These are phyloP conservation scores for Phyllosticta paracitricarpa DNA, from an alignment of 2,329 filamentous ascomycete genomes.

Conservation along the genomic window DNA sequence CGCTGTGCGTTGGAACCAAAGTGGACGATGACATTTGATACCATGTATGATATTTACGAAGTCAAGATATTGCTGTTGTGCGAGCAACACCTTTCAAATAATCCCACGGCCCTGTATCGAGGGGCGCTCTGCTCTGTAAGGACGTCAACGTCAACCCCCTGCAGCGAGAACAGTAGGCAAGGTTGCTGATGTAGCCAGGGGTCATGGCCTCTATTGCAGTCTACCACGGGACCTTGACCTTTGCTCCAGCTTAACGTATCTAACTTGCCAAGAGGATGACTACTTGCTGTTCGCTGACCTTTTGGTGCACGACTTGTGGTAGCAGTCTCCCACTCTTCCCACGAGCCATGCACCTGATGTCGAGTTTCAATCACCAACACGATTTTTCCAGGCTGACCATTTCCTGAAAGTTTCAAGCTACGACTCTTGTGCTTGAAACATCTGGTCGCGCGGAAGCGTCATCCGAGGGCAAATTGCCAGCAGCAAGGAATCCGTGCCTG, in stretches of 20 bases:
- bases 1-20: background rate
- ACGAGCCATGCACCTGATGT: too few species aligned
- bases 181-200: background rate
- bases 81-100: background rate
- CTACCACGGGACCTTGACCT: background rate
- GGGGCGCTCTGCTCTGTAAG: background rate
- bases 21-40: background rate
- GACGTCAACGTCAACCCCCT: background rate
- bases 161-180: background rate
- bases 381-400: background rate
- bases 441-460: background rate
- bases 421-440: background rate
- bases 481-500: background rate
- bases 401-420: background rate
- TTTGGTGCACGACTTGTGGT: too few species aligned
- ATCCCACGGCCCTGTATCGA: background rate
- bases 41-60: background rate
- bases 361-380: background rate
- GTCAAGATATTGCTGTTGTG: background rate
- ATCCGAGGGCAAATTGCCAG: background rate
- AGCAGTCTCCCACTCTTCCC: too few species aligned
- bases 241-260: background rate
- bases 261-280: background rate
- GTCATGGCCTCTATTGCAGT: background rate
- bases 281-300: too few species aligned